Conservation (phyloP, 2,329 filamentous ascomycete genomes). For the Cyclaneusma minus region DNA sequence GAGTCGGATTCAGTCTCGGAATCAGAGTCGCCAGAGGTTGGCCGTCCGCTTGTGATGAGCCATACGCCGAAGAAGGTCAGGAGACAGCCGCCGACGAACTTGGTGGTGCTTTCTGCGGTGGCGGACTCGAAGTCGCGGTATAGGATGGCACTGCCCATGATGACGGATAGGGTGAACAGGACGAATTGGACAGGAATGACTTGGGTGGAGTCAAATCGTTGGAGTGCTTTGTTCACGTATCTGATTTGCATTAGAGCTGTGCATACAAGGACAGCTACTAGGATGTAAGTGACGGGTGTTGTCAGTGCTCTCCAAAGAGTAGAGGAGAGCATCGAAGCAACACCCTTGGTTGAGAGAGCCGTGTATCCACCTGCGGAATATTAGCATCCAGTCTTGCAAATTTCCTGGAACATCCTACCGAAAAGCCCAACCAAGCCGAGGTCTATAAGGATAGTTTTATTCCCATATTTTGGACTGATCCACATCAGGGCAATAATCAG, state of each 20-base stretch:
- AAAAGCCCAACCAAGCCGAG: constrained; percentile 86
- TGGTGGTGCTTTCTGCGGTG: constrained; percentile 53
- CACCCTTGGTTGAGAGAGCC: constrained; percentile 89
- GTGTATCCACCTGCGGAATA: constrained; percentile 65
- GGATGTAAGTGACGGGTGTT: constrained; percentile 78
- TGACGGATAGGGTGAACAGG: constrained; percentile 88
- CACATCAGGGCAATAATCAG: constrained; percentile 69
- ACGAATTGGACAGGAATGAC: constrained; percentile 98
- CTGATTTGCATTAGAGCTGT: constrained; percentile 95
- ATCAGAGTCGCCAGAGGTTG: constrained; percentile 38
- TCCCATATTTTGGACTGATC: constrained; percentile 71
- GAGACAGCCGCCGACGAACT: constrained; percentile 81
- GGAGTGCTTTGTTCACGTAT: constrained; percentile 81
- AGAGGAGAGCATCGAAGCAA: constrained; percentile 86
- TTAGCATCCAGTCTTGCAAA: constrained; percentile 2
- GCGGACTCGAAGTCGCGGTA: constrained; percentile 91
- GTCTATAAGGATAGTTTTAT: constrained; percentile 77
- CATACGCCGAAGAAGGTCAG: constrained; percentile 96
- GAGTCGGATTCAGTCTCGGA: constrained; percentile 41
- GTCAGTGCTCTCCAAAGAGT: constrained; percentile 79
- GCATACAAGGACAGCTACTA: constrained; percentile 62
- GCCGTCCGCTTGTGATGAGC: constrained; percentile 78
- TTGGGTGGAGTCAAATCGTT: constrained; percentile 91
- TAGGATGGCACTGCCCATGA: constrained; percentile 80
- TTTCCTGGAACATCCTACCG: constrained; percentile 37